Percentiles rank a stretch among this genome's conserved stretches.
These are phyloP conservation scores for Nymphaea colorata DNA, from an alignment of 164 flowering plant genomes.

Conservation along the genomic window DNA sequence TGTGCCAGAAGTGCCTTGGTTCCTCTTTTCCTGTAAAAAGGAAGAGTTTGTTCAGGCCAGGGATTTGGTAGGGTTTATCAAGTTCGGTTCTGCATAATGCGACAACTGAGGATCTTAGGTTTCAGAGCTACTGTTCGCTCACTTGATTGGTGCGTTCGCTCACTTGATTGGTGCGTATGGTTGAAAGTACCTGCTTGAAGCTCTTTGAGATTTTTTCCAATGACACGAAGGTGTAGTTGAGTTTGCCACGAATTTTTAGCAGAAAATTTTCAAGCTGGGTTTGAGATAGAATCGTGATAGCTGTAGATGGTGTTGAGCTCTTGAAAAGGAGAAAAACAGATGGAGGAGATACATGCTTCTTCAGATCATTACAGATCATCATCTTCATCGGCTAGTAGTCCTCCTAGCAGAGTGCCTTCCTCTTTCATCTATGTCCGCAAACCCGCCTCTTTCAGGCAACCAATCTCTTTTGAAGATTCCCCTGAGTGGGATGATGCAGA, in stretches of 20 bases:
- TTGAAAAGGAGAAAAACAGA: constrained; percentile 7
- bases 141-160: not conserved
- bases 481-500: constrained; percentile 98
- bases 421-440: constrained; percentile 80
- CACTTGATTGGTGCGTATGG: not conserved
- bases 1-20: not conserved
- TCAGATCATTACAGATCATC: constrained; percentile 92
- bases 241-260: not conserved
- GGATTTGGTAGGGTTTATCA: too few relatives aligned
- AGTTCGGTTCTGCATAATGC: too few relatives aligned
- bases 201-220: not conserved
- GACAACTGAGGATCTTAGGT: too few relatives aligned
- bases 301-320: not conserved
- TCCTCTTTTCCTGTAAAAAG: not conserved
- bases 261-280: not conserved
- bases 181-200: not conserved
- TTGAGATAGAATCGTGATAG: not conserved
- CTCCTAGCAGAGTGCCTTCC: constrained; percentile 73
- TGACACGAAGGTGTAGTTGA: not conserved
- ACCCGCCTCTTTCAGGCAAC: constrained; percentile 75
- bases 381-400: constrained; percentile 93
- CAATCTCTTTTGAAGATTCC: constrained; percentile 96
- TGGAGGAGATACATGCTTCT: constrained; percentile 97
- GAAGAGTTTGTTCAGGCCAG: not conserved
- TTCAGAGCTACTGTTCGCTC: not conserved